phyloP scores from a whole-genome alignment of 2,329 filamentous ascomycete species.

The Alternaria sp. region DNA sequence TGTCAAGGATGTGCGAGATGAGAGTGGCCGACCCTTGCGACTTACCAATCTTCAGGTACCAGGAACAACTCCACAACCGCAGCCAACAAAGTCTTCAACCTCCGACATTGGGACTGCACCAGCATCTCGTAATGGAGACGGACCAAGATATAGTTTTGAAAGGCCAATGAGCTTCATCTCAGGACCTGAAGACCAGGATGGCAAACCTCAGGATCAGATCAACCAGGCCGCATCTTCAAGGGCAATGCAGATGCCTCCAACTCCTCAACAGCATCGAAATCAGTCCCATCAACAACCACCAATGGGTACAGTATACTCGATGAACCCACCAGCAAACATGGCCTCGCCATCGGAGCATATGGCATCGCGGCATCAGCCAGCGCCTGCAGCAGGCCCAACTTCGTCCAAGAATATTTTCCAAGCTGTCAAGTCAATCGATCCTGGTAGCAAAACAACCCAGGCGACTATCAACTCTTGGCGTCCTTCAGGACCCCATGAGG shows the following conservation, averaged over 20 bases:
- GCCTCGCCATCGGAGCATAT: constrained; percentile 14
- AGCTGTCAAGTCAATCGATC: constrained; percentile 4
- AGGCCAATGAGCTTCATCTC: constrained; percentile 52
- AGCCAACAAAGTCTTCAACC: constrained; percentile 8
- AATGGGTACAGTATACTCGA: constrained; percentile 22
- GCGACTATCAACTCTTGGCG: constrained; percentile 21
- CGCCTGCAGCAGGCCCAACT: constrained; percentile 11
- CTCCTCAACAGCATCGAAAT: constrained; percentile 18
- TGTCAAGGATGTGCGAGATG: constrained; percentile 46
- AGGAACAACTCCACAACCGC: constrained; percentile 16
- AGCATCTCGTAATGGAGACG: constrained; percentile 31
- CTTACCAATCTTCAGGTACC: constrained; percentile 25
- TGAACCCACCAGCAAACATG: constrained; percentile 15
- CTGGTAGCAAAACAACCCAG: constrained; percentile 5
- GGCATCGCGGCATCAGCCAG: constrained; percentile 7
- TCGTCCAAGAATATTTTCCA: constrained; percentile 13
- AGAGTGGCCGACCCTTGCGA: constrained; percentile 41
- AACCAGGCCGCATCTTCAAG: constrained; percentile 30
- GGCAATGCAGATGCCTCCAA: constrained; percentile 12
- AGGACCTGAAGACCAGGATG: constrained; percentile 45
- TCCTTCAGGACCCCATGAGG: constrained; percentile 25
- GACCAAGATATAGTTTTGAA: constrained; percentile 42
- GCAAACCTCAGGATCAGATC: constrained; percentile 50
- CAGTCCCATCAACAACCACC: constrained; percentile 17
- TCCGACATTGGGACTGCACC: constrained; percentile 14